These are phyloP conservation scores for Neckera pumila DNA, from an alignment of 225 moss, liverwort and hornwort species.

Conservation along the genomic window DNA sequence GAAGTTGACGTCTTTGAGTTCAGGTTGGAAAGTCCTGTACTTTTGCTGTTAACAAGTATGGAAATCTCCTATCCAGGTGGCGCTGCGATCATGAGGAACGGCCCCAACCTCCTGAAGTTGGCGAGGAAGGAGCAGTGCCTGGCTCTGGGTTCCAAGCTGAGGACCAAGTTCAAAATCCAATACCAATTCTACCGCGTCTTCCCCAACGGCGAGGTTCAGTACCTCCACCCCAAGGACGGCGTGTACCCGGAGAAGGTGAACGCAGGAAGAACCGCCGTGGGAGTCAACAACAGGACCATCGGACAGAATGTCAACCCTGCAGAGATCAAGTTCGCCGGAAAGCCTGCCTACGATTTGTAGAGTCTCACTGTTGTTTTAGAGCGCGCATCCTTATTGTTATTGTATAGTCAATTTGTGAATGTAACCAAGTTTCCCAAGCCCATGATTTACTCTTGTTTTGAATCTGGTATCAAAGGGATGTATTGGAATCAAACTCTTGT, in stretches of 20 bases:
- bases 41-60: background rate
- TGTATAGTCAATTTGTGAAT: conserved; percentile 24
- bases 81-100: conserved; percentile 43
- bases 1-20: background rate
- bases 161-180: conserved; percentile 48
- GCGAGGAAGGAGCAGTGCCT: conserved; percentile 47
- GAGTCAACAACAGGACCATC: conserved; percentile 23
- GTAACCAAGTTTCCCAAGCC: background rate
- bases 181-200: conserved; percentile 56
- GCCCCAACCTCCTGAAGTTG: conserved; percentile 37
- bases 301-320: conserved; percentile 44
- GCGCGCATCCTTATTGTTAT: background rate
- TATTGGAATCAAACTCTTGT: too few relatives aligned
- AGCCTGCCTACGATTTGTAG: conserved; percentile 35
- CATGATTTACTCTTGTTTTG: background rate
- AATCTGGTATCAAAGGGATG: background rate
- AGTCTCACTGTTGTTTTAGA: background rate
- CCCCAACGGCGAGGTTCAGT: conserved; percentile 47
- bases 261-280: conserved; percentile 19
- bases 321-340: conserved; percentile 25
- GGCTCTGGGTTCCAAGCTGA: conserved; percentile 18
- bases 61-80: conserved; percentile 7
- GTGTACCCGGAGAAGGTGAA: conserved; percentile 52
- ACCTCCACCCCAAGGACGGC: conserved; percentile 43
- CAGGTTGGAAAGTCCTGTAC: background rate